Evolutionary conservation across 2,329 filamentous ascomycete genomes (phyloP), one percentile per base, ranked within the genome.

Genomic region (Boeremia lycopersici): DNA sequence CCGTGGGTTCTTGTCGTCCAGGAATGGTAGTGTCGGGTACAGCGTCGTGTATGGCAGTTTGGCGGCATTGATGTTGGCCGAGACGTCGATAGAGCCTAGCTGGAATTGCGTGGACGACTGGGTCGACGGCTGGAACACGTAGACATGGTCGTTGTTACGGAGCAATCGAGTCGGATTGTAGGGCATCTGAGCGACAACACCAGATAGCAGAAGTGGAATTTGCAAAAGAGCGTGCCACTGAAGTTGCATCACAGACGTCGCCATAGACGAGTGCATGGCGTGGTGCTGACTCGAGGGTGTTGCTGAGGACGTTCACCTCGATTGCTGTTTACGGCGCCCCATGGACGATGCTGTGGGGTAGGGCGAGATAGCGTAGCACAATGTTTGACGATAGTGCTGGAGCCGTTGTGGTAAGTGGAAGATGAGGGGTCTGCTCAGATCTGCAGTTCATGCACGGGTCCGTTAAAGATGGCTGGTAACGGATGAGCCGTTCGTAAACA

Each of bases 101-200:
- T 87, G 70, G 36, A 79, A 78, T 47, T 80, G 75, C 11, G 73
- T 72, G 66, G 71, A 80, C 65, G 70, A 78, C 42, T 66, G 51
- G 33, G 80, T 75, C 29, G 76, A 78, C 11, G 88, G 83, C 30
- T 82, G 79, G 65, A 96, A 86, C 60, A 93, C 81, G 73, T 95
- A 96, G 55, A 86, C 86, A 29, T 84, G 71, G 15, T 84, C 79
- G 57, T 75, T 72, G 48, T 78, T 77, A 40, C 86, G 81, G 53
- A 93, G 82, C 47, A 96, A 82, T 28, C 84, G 86, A 0, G 91
- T 91, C 2, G 91, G 89, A 50, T 87, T 86, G 78, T 96, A 96
- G 25, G 91, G 91, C 47, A 91, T 81, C 43, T 78, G 73, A 35
- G 77, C 76, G n/a, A 47, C 44, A 45, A 58, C 54, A 46, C 54